Evolutionary conservation across 179 eudicot species (phyloP).

Genomic region (Beta lomatogona): DNA sequence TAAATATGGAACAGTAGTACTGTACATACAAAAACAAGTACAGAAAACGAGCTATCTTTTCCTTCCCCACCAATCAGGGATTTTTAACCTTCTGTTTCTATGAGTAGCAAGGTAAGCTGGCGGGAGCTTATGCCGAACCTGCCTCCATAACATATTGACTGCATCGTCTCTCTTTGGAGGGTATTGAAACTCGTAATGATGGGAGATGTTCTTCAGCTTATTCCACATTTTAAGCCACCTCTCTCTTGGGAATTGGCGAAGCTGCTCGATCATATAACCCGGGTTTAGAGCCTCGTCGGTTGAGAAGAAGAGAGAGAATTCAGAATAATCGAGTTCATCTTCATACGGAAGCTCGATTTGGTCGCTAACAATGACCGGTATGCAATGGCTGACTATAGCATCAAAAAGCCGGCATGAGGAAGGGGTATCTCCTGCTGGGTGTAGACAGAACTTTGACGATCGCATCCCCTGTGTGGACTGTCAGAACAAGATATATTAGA

Average conservation of each 20-base stretch:
- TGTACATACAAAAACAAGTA: slow-evolving; percentile 33
- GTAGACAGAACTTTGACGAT: slow-evolving; percentile 85
- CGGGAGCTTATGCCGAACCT: slow-evolving; percentile 70
- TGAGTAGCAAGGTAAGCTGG: slow-evolving; percentile 65
- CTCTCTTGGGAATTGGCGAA: slow-evolving; percentile 61
- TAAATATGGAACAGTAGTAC: slow-evolving; percentile 34
- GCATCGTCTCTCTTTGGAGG: slow-evolving; percentile 81
- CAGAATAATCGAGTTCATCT: slow-evolving; percentile 73
- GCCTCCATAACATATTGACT: slow-evolving; percentile 92
- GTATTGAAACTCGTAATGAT: slow-evolving; percentile 77
- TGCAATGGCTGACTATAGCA: slow-evolving; percentile 92
- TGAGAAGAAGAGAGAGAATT: slow-evolving; percentile 82
- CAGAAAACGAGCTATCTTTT: slow-evolving; percentile 34
- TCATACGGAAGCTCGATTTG: slow-evolving; percentile 90
- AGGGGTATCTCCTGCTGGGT: slow-evolving; percentile 95
- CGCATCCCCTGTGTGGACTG: slow-evolving; percentile 91
- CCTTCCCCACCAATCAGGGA: slow-evolving; percentile 85
- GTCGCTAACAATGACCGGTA: slow-evolving; percentile 89
- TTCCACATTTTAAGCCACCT: slow-evolving; percentile 85
- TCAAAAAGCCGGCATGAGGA: slow-evolving; percentile 91
- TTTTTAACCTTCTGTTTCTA: slow-evolving; percentile 69
- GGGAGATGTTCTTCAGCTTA: slow-evolving; percentile 58
- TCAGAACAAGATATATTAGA: slow-evolving; percentile 25
- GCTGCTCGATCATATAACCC: slow-evolving; percentile 61
- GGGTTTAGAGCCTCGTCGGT: slow-evolving; percentile 62